Base-by-base conservation (phyloP, 169 alveolate genomes). In the Theileria sp. region DNA sequence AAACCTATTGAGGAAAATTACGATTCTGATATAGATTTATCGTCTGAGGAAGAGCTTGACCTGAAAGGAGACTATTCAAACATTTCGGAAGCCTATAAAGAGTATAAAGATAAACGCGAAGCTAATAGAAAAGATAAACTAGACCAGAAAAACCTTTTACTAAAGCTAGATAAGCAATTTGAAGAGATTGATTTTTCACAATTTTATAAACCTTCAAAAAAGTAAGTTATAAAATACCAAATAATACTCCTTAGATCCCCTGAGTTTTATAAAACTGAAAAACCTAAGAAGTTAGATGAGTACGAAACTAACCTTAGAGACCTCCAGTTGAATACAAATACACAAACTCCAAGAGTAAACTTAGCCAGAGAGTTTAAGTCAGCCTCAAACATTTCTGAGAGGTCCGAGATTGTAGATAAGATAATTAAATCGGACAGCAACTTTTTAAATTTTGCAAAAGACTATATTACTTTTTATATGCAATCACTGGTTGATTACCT, bases 1-100 rank as follows among this genome's bases (percentile, higher is more conserved):
- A 74, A 70, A 30, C 89, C 89, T 21, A 70, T 83, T 13, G 89
- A 83, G 30, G 66, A 83, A 12, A 81, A 83, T 77, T 83, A 71
- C 74, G 89, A 83, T 62, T 79, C 74, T 67, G 85, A 72, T 25
- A 17, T 73, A 12, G 76, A 79, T 10, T 76, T 51, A 17, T 25
- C 67, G 13, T 83, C 89, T 0, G 89, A 83, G 25, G 89, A 77
- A 28, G 89, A 69, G 23, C 44, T 77, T 75, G 72, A 75, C 64
- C 38, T 66, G 34, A 65, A 17, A 12, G 89, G 89, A 26, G 89
- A 83, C 28, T 44, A 34, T 9, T 25, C 66, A 10, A 75, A 72
- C 38, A 50, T 77, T 26, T 60, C 89, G 4, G 65, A 83, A 72
- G 81, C 86, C 2, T 62, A 69, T 67, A 77, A 83, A 65, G 77